Evolutionary conservation across 371 early-diverging fungal species (phyloP).

Genomic region (Sporodiniella umbellata): DNA sequence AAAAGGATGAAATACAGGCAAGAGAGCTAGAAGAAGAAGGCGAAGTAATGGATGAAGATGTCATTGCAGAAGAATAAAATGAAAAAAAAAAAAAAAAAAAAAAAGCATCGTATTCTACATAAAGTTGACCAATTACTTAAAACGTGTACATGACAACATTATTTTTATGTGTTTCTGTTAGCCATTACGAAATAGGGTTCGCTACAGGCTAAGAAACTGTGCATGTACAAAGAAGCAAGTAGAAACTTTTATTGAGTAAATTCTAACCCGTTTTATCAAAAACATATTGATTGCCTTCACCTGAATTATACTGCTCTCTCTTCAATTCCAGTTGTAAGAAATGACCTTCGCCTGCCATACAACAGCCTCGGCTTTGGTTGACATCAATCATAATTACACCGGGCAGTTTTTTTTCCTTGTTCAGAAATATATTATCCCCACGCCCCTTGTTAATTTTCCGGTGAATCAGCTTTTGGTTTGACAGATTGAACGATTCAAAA

Average conservation of each 20-base stretch:
- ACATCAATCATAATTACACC: constrained; percentile 18
- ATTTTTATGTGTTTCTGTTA: too few species aligned
- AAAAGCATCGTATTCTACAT: too few species aligned
- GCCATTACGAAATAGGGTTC: too few species aligned
- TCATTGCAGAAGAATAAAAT: too few species aligned
- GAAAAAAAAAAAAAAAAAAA: too few species aligned
- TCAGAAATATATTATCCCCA: constrained; percentile 9
- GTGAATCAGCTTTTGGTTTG: constrained; percentile 18
- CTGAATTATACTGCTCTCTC: constrained; percentile 1
- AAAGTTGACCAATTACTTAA: too few species aligned
- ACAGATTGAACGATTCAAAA: constrained; percentile 15
- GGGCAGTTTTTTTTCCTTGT: constrained; percentile 8
- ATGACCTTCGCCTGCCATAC: not conserved
- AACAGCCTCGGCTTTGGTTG: constrained; percentile 4
- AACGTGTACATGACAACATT: too few species aligned
- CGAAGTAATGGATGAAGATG: too few species aligned
- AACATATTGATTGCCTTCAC: not conserved
- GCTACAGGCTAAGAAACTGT: too few species aligned
- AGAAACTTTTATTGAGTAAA: too few species aligned
- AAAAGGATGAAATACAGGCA: not conserved
- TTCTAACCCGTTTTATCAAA: too few species aligned
- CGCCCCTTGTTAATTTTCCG: not conserved
- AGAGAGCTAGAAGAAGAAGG: not conserved
- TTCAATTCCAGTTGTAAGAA: constrained; percentile 6
- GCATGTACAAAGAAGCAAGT: too few species aligned